Evolutionary conservation across 2,329 filamentous ascomycete species (phyloP).

Genomic region (Colletotrichum endophyticum): DNA sequence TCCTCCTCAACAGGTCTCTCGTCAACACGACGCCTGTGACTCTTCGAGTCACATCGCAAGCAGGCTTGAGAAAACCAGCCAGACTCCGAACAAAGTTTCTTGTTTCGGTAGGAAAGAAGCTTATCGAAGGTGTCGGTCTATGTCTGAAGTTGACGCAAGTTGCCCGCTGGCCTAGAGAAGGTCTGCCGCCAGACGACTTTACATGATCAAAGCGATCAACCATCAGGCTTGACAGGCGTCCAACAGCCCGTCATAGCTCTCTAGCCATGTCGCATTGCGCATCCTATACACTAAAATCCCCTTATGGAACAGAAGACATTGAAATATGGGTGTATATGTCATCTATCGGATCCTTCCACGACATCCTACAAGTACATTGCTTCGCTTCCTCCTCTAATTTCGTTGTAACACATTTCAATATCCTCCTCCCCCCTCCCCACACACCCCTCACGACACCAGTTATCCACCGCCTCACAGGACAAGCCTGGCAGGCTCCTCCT

Average conservation of each 20-base stretch:
- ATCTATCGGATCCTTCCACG: conserved; percentile 15
- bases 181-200: not conserved
- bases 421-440: not conserved
- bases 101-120: not conserved
- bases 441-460: not conserved
- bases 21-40: not conserved
- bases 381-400: not conserved
- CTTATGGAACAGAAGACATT: not conserved
- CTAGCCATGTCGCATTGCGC: not conserved
- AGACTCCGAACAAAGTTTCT: not conserved
- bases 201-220: not conserved
- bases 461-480: conserved; percentile 55
- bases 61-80: fast-evolving
- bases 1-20: not conserved
- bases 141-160: not conserved
- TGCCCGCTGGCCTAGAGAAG: not conserved
- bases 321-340: not conserved
- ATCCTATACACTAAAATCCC: fast-evolving
- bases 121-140: not conserved
- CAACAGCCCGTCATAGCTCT: not conserved
- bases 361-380: conserved; percentile 18
- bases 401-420: not conserved
- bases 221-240: not conserved
- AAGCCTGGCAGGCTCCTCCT: conserved; percentile 78
- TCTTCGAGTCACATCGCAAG: fast-evolving